Evolutionary conservation across 306 rosid genomes (phyloP).

Genomic region (Ochetophila trinervis): DNA sequence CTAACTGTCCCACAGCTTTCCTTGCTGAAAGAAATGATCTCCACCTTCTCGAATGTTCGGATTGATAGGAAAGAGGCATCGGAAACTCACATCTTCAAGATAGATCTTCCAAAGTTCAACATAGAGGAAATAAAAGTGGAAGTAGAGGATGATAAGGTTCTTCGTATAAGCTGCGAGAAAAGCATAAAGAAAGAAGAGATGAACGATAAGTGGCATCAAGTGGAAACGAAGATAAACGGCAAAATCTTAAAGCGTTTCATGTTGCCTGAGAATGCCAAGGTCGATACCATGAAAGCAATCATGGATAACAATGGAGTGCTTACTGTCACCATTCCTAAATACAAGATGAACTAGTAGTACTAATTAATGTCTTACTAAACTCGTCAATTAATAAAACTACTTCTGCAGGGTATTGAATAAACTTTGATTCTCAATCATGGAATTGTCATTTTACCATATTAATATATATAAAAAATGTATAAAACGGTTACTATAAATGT

Average conservation of each 20-base stretch:
- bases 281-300: constrained; percentile 31
- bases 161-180: constrained; percentile 42
- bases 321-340: constrained; percentile 47
- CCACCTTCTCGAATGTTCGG: constrained; percentile 7
- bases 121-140: constrained; percentile 46
- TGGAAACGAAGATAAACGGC: constrained; percentile 29
- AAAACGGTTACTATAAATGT: too few relatives aligned
- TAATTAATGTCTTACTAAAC: neutral
- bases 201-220: constrained; percentile 26
- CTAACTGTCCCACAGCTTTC: neutral
- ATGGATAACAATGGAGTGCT: constrained; percentile 47
- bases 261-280: constrained; percentile 41
- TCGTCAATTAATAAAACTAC: constrained; percentile 24
- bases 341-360: constrained; percentile 8
- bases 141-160: constrained; percentile 37
- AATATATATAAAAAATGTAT: too few relatives aligned
- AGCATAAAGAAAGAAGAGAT: constrained; percentile 35
- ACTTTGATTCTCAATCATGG: too few relatives aligned
- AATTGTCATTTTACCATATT: too few relatives aligned
- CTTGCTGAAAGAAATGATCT: constrained; percentile 23
- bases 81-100: constrained; percentile 36
- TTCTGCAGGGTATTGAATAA: too few relatives aligned
- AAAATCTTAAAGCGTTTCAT: constrained; percentile 37
- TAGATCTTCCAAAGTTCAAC: constrained; percentile 38
- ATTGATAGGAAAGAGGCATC: constrained; percentile 43